phyloP scores from a whole-genome alignment of 306 rosid genomes.

The Vigna unguiculata region DNA sequence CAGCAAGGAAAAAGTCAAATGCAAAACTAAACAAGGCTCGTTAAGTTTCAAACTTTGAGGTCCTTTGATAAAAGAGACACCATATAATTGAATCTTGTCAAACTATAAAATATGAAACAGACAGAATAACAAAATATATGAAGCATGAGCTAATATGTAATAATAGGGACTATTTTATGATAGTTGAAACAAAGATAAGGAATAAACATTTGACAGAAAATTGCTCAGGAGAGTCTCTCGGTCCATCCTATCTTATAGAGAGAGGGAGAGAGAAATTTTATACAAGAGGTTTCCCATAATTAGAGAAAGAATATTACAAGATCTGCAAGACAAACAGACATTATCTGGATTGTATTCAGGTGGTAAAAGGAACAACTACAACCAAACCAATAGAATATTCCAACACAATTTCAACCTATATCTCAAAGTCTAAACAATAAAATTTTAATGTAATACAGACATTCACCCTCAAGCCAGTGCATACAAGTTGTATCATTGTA shows the following conservation, averaged over 20 bases:
- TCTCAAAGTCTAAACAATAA: background rate
- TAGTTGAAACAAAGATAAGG: background rate
- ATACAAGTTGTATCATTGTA: too few relatives aligned
- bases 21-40: conserved; percentile 27
- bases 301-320: background rate
- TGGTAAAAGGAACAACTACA: background rate
- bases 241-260: background rate
- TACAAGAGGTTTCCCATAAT: background rate
- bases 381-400: background rate
- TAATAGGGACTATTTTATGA: conserved; percentile 9
- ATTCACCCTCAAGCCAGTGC: too few relatives aligned
- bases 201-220: background rate
- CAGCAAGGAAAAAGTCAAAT: conserved; percentile 44
- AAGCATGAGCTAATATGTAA: background rate
- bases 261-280: background rate
- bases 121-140: conserved; percentile 28
- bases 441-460: too few relatives aligned
- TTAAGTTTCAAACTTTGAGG: conserved; percentile 17
- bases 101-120: conserved; percentile 25
- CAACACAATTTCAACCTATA: background rate
- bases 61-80: conserved; percentile 26
- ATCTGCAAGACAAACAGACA: background rate
- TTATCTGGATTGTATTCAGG: too few relatives aligned
- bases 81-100: background rate
- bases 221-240: background rate